Evolutionary conservation across 352 stramenopile genomes (phyloP), one percentile per base, ranked within the genome.

Genomic region (Phytophthora pluvialis): DNA sequence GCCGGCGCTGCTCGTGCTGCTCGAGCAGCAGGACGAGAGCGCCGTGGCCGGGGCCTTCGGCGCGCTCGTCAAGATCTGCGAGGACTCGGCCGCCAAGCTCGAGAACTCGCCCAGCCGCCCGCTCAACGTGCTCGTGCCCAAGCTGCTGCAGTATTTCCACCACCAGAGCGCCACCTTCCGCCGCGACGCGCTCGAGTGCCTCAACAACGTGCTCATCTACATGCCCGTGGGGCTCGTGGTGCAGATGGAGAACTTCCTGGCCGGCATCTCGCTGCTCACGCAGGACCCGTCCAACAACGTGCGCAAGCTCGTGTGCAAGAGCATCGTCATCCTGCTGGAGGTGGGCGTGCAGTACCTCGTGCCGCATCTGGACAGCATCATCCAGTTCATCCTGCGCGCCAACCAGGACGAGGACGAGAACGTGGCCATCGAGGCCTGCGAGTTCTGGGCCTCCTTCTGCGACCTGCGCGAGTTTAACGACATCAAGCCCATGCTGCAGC

Each of bases 381-480:
- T 96, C 73, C 85, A 96, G 77, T 97, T 97, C 64, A 97, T 97
- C 66, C 71, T 97, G 42, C 85, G 87, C 40, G 84, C 86, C 39
- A 95, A 88, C 60, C 84, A 96, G 72, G 90, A 97, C 72, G 66
- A 76, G 15, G 88, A 97, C 57, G 86, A 96, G 64, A 85, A 83
- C 53, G 88, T 97, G 15, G 88, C 89, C 12, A 87, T 94, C 49
- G 90, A 97, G 68, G 90, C 90, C 15, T 95, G 88, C 58, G 90
- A 97, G 62, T 97, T 97, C 67, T 97, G 89, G 88, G 90, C 89
- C 26, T 91, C 87, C 25, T 97, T 96, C 62, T 96, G 88, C 56
- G 89, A 97, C 60, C 78, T 98, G 86, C 66, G 80, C 44, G 69
- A 91, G 67, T 85, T 95, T 71, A 81, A 95, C 86, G 94, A 98